Evolutionary conservation across 495 filamentous ascomycete species (phyloP).

Genomic region (Pseudoneurospora amorphoporcata): DNA sequence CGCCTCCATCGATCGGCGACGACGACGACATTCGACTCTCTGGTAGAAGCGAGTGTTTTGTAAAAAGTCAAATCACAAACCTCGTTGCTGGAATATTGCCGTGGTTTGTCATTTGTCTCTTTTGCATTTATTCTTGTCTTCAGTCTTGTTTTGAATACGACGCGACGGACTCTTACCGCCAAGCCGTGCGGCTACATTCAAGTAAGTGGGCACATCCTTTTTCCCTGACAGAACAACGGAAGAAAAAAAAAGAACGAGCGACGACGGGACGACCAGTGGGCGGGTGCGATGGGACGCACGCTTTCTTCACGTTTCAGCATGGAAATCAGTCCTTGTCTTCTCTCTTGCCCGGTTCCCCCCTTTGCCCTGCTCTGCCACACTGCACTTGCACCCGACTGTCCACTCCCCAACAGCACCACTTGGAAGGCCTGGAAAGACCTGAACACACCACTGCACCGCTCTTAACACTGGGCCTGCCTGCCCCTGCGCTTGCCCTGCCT

Average conservation of each 20-base stretch:
- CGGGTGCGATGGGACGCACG: not conserved
- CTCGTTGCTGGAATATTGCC: constrained; percentile 33
- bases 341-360: not conserved
- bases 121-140: constrained; percentile 7
- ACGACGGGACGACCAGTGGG: not conserved
- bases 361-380: not conserved
- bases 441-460: not conserved
- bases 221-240: too few relatives aligned
- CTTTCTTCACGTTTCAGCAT: not conserved
- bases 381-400: not conserved
- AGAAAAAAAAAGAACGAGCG: not conserved
- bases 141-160: not conserved
- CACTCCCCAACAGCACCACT: not conserved
- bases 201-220: not conserved
- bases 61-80: constrained; percentile 12
- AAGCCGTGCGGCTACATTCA: not conserved
- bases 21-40: not conserved
- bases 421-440: not conserved
- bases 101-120: constrained; percentile 12
- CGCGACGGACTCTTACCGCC: not conserved
- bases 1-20: not conserved
- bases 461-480: not conserved
- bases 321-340: not conserved
- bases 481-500: not conserved
- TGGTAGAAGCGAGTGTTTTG: not conserved